Base-by-base conservation (phyloP, 176 grass and related monocot species). In the Oryza brachyantha region DNA sequence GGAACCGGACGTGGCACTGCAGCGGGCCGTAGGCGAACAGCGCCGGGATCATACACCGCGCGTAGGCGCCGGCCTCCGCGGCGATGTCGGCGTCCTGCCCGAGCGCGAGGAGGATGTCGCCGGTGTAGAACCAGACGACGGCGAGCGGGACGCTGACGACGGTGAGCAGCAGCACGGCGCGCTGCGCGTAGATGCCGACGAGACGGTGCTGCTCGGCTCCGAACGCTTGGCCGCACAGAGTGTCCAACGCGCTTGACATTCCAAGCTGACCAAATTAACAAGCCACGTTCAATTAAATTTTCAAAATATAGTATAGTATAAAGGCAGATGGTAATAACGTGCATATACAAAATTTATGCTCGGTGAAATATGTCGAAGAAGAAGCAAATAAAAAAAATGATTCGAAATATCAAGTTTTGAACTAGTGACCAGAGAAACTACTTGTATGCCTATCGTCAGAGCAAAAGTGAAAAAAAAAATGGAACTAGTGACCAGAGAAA, bases 31-130 rank as follows among this genome's bases (percentile, higher is more conserved):
- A 92, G 10, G 90, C 78, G 68, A 88, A 88, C 5, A 85, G 21
- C 22, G 34, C 54, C 1, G 86, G 90, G 75, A 92, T 85, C 86
- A 92, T 79, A 86, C 90, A 92, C 68, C 63, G 79, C 3, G 86
- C 66, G 65, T 79, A 85, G 6, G 67, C 63, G 45, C 90, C 90
- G 0, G 90, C 90, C 75, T 85, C 82, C 61, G 32, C 39, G 5
- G 90, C 81, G n/a, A 92, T 92, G 3, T 88, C 82, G 0, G 28
- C 13, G 46, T 81, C 73, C 76, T 92, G 90, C 36, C 90, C 85
- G 34, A 83, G 73, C 14, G 85, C 32, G 40, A 85, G 19, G 32
- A 92, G 90, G 61, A 92, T 75, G 7, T 81, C 67, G 59, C 76
- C 45, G 2, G 86, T 85, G 82, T 74, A 88, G 78, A 71, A 78